Evolutionary conservation across 495 filamentous ascomycete genomes (phyloP).

Genomic region (Penicillium simplicissimum): DNA sequence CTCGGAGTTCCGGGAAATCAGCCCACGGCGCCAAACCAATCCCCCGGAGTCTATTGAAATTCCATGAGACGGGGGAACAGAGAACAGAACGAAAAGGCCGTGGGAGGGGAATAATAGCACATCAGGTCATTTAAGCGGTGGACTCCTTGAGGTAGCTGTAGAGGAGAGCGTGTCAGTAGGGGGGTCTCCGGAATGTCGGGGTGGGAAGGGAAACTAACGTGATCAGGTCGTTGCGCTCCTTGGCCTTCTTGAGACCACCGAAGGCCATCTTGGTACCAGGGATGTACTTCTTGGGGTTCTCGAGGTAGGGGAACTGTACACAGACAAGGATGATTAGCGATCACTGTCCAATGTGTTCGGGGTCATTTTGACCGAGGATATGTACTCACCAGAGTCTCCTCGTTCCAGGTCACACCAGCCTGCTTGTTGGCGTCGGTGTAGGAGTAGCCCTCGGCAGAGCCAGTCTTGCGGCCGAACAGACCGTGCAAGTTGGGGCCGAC

Average conservation of each 20-base stretch:
- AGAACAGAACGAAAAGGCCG: constrained; percentile 26
- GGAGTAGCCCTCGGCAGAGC: constrained; percentile 84
- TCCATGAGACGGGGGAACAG: constrained; percentile 27
- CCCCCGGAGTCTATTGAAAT: constrained; percentile 26
- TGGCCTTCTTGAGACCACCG: constrained; percentile 98
- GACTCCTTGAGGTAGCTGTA: constrained; percentile 65
- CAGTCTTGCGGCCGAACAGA: constrained; percentile 95
- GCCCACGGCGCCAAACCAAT: constrained; percentile 31
- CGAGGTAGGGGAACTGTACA: constrained; percentile 76
- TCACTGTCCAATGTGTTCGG: not conserved
- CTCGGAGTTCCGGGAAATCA: constrained; percentile 27
- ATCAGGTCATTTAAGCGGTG: constrained; percentile 54
- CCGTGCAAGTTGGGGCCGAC: constrained; percentile 96
- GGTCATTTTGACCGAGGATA: not conserved
- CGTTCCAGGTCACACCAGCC: constrained; percentile 86
- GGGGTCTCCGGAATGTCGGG: no score
- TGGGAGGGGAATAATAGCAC: constrained; percentile 20
- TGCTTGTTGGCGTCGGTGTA: constrained; percentile 99
- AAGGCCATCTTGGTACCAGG: constrained; percentile 99
- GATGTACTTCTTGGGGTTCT: constrained; percentile 96
- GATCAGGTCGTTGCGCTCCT: constrained; percentile 99
- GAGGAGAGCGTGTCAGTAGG: not conserved
- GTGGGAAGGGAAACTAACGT: constrained; percentile 62
- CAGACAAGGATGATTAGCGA: constrained; percentile 16
- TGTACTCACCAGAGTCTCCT: constrained; percentile 76